Percentiles rank a stretch among this genome's conserved stretches.
Evolutionary conservation across 2,329 filamentous ascomycete species (phyloP).

Genomic region (Clarireedia paspali): DNA sequence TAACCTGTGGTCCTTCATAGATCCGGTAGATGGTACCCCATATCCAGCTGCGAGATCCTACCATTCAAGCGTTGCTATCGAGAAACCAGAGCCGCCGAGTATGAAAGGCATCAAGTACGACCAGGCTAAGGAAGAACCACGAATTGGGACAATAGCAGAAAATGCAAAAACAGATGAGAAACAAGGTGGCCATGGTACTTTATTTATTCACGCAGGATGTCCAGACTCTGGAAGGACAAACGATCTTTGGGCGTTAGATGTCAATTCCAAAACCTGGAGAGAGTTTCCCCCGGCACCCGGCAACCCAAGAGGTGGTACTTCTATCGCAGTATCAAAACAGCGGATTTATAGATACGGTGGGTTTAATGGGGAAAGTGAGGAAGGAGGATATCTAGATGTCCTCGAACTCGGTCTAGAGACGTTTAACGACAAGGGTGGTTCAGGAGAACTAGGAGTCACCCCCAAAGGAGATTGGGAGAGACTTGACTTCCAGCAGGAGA

Average conservation of each 20-base stretch:
- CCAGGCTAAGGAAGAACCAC: conserved; percentile 40
- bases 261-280: conserved; percentile 57
- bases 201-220: conserved; percentile 73
- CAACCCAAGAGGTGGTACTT: conserved; percentile 57
- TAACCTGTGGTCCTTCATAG: conserved; percentile 57
- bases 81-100: conserved; percentile 37
- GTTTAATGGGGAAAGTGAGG: conserved; percentile 61
- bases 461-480: conserved; percentile 49
- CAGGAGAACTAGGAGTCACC: conserved; percentile 42
- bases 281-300: conserved; percentile 60
- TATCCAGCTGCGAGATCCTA: conserved; percentile 62
- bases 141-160: conserved; percentile 49
- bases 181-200: conserved; percentile 56
- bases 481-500: conserved; percentile 37
- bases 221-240: conserved; percentile 50
- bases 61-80: conserved; percentile 53
- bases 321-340: conserved; percentile 55
- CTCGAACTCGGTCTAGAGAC: conserved; percentile 49
- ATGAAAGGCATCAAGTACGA: conserved; percentile 22
- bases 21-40: conserved; percentile 43
- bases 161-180: conserved; percentile 50
- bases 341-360: conserved; percentile 74
- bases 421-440: conserved; percentile 42
- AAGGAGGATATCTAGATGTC: conserved; percentile 66
- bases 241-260: conserved; percentile 74